Conservation (phyloP, 129 eudicot genomes). For the Erigeron canadensis region DNA sequence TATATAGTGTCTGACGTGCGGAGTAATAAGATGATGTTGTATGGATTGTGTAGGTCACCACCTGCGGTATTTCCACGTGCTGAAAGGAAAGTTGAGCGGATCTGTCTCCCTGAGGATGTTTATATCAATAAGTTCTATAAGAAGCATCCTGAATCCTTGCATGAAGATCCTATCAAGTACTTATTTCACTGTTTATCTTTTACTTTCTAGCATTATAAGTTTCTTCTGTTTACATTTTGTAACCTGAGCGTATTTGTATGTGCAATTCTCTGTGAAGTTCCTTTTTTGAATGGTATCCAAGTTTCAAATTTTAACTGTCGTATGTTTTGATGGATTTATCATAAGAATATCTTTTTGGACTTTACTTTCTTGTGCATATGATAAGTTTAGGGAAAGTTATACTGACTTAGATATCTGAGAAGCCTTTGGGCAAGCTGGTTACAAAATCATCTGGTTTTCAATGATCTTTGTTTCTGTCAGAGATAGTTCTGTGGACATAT, state of each 20-base stretch:
- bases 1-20: background rate
- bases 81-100: conserved; percentile 55
- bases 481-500: background rate
- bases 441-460: background rate
- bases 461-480: background rate
- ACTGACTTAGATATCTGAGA: background rate
- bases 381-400: background rate
- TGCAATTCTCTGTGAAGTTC: conserved; percentile 1
- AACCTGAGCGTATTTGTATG: background rate
- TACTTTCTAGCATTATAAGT: background rate
- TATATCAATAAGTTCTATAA: conserved; percentile 64
- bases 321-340: background rate
- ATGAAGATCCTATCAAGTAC: conserved; percentile 86
- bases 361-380: no score
- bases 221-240: conserved; percentile 6
- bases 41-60: conserved; percentile 56
- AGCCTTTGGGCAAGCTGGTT: background rate
- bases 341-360: no score
- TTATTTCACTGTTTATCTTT: conserved; percentile 18
- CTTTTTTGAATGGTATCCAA: background rate
- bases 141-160: conserved; percentile 73
- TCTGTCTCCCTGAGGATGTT: conserved; percentile 73
- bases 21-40: conserved; percentile 2
- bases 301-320: background rate
- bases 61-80: conserved; percentile 81